A percentile compares a stretch with the other conserved stretches of the same genome.
Conservation (phyloP, 2,329 filamentous ascomycete genomes). For the Fusarium sterilihyphosum region DNA sequence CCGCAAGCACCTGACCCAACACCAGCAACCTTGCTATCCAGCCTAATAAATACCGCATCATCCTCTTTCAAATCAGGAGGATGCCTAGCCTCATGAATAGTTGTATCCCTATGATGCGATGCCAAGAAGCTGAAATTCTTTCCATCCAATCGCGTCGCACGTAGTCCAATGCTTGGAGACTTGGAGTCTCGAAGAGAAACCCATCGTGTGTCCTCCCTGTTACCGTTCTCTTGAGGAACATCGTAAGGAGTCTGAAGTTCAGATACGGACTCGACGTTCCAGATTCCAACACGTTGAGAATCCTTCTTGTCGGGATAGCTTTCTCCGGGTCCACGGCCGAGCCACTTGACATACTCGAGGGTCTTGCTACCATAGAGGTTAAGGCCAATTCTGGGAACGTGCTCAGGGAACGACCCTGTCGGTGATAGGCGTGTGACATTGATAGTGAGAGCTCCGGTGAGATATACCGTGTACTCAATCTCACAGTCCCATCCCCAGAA, state of each 20-base stretch:
- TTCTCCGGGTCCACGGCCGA: constrained; percentile 71
- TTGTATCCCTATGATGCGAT: constrained; percentile 61
- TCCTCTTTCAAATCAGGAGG: constrained; percentile 69
- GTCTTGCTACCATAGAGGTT: constrained; percentile 60
- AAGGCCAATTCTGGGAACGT: constrained; percentile 70
- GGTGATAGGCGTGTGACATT: constrained; percentile 55
- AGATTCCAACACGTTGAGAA: constrained; percentile 64
- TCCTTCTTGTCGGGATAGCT: constrained; percentile 70
- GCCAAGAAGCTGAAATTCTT: constrained; percentile 63
- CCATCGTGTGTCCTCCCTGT: constrained; percentile 69
- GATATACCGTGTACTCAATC: constrained; percentile 62
- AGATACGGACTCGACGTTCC: constrained; percentile 52
- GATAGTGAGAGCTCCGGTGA: constrained; percentile 57
- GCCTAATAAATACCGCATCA: constrained; percentile 54
- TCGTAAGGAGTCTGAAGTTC: constrained; percentile 69
- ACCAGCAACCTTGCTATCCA: constrained; percentile 60
- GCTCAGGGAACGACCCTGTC: constrained; percentile 60
- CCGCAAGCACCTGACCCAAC: constrained; percentile 62
- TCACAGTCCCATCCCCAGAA: constrained; percentile 65
- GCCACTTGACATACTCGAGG: constrained; percentile 64
- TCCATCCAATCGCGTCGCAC: constrained; percentile 29
- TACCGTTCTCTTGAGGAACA: constrained; percentile 74
- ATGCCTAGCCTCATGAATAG: constrained; percentile 68
- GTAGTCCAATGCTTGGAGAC: constrained; percentile 28
- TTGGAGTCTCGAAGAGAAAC: constrained; percentile 50